Conservation (phyloP, 257 asterid genomes). For the Mentha longifolia region DNA sequence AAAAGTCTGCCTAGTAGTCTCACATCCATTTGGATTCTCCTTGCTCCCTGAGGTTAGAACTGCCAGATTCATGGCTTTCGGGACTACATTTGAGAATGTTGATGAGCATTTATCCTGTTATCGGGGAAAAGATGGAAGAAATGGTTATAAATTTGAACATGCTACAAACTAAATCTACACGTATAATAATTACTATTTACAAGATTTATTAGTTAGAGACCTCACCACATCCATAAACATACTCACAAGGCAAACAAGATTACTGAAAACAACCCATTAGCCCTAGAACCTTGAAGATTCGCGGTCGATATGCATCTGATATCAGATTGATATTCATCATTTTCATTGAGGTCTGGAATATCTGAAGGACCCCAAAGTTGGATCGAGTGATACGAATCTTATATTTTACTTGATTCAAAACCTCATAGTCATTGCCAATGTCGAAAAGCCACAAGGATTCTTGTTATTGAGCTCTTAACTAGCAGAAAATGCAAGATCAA, state of each 20-base stretch:
- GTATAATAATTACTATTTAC: background rate
- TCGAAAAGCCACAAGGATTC: constrained; percentile 55
- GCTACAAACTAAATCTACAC: too few relatives aligned
- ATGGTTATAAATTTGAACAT: too few relatives aligned
- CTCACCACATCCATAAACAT: constrained; percentile 64
- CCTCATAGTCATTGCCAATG: constrained; percentile 37
- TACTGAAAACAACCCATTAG: constrained; percentile 48
- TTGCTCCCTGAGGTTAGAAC: constrained; percentile 32
- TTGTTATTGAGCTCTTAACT: constrained; percentile 49
- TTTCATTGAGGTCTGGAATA: constrained; percentile 35
- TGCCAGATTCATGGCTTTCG: constrained; percentile 52
- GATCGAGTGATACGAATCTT: constrained; percentile 49
- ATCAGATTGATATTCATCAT: background rate
- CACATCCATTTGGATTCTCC: constrained; percentile 44
- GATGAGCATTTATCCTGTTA: constrained; percentile 60
- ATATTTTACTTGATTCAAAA: constrained; percentile 49
- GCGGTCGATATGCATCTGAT: background rate
- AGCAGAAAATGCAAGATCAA: constrained; percentile 46
- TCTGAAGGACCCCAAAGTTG: constrained; percentile 44
- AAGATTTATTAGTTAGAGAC: background rate
- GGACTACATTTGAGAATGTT: constrained; percentile 52
- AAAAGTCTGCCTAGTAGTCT: constrained; percentile 41
- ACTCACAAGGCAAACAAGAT: constrained; percentile 42
- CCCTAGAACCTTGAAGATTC: constrained; percentile 49
- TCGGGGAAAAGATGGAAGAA: background rate